Conservation (phyloP, 2,329 filamentous ascomycete genomes). For the Cordyceps cateniannulata region DNA sequence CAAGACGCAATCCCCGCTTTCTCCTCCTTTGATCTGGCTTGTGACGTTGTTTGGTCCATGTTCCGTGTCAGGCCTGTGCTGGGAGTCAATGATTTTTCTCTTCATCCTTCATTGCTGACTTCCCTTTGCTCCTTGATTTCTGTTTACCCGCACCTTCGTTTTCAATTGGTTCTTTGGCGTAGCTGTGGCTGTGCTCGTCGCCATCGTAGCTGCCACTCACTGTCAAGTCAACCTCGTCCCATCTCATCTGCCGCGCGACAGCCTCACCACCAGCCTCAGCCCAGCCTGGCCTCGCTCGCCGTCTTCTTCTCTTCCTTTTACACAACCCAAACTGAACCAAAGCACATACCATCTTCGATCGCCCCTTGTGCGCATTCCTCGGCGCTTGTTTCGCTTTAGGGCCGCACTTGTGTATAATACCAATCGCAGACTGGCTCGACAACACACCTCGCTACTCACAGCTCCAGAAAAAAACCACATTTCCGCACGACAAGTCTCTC, state of each 20-base stretch:
- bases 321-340: not conserved
- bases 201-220: not conserved
- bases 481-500: conserved; percentile 8
- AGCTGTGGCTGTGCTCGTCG: not conserved
- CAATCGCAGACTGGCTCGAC: not conserved
- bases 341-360: not conserved
- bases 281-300: not conserved
- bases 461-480: conserved; percentile 9
- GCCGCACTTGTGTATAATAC: conserved; percentile 4
- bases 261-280: not conserved
- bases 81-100: not conserved
- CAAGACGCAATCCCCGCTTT: conserved; percentile 9
- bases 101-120: not conserved
- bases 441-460: not conserved
- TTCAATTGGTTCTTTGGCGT: not conserved
- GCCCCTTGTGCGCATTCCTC: not conserved
- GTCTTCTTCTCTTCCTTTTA: not conserved
- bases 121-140: not conserved
- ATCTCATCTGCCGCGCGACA: not conserved
- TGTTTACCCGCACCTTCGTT: not conserved
- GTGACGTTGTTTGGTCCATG: conserved; percentile 7
- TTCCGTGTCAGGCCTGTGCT: not conserved
- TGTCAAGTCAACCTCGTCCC: not conserved
- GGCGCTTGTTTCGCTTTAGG: conserved; percentile 7
- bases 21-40: conserved; percentile 11